Base-by-base conservation (phyloP, 805 yeast species). In the Henningerozyma blattae region DNA sequence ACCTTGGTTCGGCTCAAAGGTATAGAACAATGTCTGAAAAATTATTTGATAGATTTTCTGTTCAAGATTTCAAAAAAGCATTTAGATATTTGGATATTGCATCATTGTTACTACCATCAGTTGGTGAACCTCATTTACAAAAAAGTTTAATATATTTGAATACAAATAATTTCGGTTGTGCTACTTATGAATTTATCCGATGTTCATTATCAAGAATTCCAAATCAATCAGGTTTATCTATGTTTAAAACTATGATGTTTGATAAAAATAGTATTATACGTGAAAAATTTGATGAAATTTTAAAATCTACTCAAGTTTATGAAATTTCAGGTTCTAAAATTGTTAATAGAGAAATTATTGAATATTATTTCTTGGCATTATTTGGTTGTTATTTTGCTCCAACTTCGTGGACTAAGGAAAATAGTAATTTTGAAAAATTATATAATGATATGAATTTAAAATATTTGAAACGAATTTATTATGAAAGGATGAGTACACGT, bases 1-100 rank as follows among this genome's bases (percentile, higher is more conserved):
- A 67, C 38, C 55, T 76, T 28, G 84, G 82, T 4, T 72, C 74
- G 27, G 57, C 72, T 8, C 67, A 75, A 4, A 66, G 84, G 28
- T 77, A 76, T 46, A 62, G 74, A 41, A 56, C 72, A 1, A 48
- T 65, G 30, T 56, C 67, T 19, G 76, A 73, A 19, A 59, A 64
- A 34, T 51, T 65, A 2, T 68, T 45, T 8, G 42, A 47, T 31
- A 45, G 38, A 15, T 54, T 64, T 41, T 52, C 62, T 12, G 54
- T 63, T 15, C 60, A 66, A 35, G 64, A 59, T 38, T 67, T 63
- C 38, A 52, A 61, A 34, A 65, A 65, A 44, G 59, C 74, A 2
- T 42, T 62, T n/a, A 61, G 62, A 30, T 58, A 62, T 34, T 73
- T 75, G 44, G 64, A 68, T 32, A 52, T 63, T 30, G 75, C 84